Evolutionary conservation across 2,329 filamentous ascomycete species (phyloP), one percentile per base, ranked within the genome.

Genomic region (Fusarium succisae): DNA sequence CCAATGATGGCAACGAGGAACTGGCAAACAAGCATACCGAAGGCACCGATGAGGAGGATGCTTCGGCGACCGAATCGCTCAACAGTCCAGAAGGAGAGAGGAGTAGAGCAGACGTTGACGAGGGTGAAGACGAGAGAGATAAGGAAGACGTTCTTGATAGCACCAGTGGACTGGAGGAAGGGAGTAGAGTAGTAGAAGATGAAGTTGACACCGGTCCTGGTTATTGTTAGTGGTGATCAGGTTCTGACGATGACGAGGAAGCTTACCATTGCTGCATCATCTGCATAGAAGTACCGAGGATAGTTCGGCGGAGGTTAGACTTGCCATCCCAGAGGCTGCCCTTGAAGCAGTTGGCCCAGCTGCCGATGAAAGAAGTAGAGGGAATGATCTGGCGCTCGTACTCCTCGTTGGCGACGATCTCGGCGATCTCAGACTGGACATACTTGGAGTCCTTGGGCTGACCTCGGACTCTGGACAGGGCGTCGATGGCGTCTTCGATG

Each of bases 111-210:
- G 72, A 96, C 93, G 85, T 97, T 97, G 86, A 97, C 93, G 61
- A 96, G 89, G 72, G 93, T 96, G 82, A 94, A 96, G 85, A 97
- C 89, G 80, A 97, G 87, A 66, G 91, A 93, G 81, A 96, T 95
- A 77, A 97, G 83, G 89, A 97, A 97, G 48, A 90, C 87, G 87
- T 97, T 92, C 70, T 81, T 76, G 79, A 97, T 94, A 78, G 93
- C 92, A 76, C 92, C 92, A 37, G 93, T 91, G 30, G 91, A 91
- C 84, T 93, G 84, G 85, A 97, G 93, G 90, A 97, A 97, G 68
- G 93, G 90, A 39, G 93, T 95, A 41, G 93, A 94, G 86, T 92
- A 94, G 86, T 94, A 93, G 87, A 95, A 96, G 87, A 96, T 94
- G 84, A 96, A 97, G 88, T 97, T 97, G 84, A 97, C 93, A 87